Evolutionary conservation across 768 basidiomycete genomes (phyloP).

Genomic region (Cystoderma amianthinum): DNA sequence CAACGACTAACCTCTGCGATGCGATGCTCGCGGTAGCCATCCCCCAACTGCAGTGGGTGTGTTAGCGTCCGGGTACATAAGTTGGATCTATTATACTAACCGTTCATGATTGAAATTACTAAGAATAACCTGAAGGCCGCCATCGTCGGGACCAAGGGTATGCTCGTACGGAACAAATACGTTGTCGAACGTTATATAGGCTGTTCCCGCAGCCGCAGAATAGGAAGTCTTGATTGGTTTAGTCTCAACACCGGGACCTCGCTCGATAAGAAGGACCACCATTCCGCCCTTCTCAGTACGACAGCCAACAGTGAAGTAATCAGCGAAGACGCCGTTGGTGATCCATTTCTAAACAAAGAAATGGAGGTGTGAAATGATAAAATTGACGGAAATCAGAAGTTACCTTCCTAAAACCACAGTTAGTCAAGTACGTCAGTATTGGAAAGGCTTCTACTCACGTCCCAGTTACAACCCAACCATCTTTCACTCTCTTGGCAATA

Average conservation of each 20-base stretch:
- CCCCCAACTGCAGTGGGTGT: slow-evolving; percentile 45
- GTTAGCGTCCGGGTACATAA: slow-evolving; percentile 20
- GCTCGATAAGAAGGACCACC: slow-evolving; percentile 21
- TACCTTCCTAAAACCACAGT: slow-evolving; percentile 33
- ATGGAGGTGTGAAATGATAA: not conserved
- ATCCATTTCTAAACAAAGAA: slow-evolving; percentile 54
- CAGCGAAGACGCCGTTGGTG: slow-evolving; percentile 68
- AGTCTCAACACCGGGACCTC: slow-evolving; percentile 57
- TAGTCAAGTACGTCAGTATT: not conserved
- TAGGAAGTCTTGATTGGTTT: slow-evolving; percentile 73
- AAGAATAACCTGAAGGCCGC: slow-evolving; percentile 32
- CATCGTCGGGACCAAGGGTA: slow-evolving; percentile 49
- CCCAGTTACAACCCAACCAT: slow-evolving; percentile 77
- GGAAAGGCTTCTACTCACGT: slow-evolving; percentile 32
- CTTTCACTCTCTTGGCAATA: slow-evolving; percentile 63
- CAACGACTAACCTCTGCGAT: slow-evolving; percentile 55
- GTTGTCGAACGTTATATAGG: slow-evolving; percentile 76
- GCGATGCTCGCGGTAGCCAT: slow-evolving; percentile 54
- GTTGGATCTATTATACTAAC: slow-evolving; percentile 37
- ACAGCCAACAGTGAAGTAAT: slow-evolving; percentile 64
- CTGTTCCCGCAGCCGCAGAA: slow-evolving; percentile 82
- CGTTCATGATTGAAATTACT: slow-evolving; percentile 90
- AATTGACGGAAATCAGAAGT: slow-evolving; percentile 20
- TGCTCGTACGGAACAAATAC: slow-evolving; percentile 85
- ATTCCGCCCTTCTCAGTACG: slow-evolving; percentile 39